Evolutionary conservation across 768 basidiomycete species (phyloP).

Genomic region (Mrakia frigida): DNA sequence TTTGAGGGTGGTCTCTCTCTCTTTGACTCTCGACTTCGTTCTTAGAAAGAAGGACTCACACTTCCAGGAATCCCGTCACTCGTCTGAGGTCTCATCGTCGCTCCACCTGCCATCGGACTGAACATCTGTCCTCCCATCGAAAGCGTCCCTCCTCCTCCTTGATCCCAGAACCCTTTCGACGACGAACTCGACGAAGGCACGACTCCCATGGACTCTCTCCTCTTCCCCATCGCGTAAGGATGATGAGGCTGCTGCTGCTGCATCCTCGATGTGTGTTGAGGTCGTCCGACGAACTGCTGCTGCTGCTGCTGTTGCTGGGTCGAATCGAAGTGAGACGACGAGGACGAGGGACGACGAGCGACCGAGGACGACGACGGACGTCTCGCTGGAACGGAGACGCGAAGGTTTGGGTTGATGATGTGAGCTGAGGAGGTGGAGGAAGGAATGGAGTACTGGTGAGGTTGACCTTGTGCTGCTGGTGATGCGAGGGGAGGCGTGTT

Average conservation of each 20-base stretch:
- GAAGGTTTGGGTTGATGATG: background rate
- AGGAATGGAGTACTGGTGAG: background rate
- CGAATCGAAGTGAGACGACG: background rate
- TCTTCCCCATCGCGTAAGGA: background rate
- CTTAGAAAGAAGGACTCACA: conserved; percentile 7
- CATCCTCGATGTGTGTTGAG: background rate
- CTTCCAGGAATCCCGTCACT: conserved; percentile 16
- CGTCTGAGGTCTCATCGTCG: conserved; percentile 24
- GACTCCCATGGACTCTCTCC: background rate
- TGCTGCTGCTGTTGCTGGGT: background rate
- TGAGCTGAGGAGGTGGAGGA: background rate
- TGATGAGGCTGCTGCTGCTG: background rate
- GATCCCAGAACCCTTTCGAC: background rate
- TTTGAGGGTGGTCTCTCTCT: background rate
- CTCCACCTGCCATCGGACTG: background rate
- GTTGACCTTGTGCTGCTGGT: background rate
- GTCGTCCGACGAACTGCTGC: background rate
- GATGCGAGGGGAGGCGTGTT: background rate
- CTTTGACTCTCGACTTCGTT: background rate
- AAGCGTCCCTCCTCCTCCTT: background rate
- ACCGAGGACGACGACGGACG: conserved; percentile 7
- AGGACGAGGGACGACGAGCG: conserved; percentile 1
- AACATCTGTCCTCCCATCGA: background rate
- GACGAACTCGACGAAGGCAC: background rate
- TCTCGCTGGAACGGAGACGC: background rate